Evolutionary conservation across 2,329 filamentous ascomycete genomes (phyloP).

Genomic region (Elsinoe australis): DNA sequence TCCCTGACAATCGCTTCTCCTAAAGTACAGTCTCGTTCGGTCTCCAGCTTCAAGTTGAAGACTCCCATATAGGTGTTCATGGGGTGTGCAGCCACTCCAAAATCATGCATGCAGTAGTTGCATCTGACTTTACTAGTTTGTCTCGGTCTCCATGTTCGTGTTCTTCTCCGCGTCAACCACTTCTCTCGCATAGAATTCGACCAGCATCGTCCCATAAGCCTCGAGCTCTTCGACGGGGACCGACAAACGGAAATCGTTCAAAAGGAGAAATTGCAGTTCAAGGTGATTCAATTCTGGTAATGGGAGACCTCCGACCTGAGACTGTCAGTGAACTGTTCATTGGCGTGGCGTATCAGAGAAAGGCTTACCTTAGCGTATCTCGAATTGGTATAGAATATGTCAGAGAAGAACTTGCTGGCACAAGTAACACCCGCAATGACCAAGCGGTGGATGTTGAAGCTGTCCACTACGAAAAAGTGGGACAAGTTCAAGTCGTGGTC

Average conservation of each 20-base stretch:
- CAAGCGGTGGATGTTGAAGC: conserved; percentile 95
- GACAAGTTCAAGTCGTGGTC: conserved; percentile 44
- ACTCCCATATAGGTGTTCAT: too few relatives aligned
- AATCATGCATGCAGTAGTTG: background rate
- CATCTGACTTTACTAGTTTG: background rate
- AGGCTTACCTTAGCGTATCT: conserved; percentile 87
- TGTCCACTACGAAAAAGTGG: conserved; percentile 89
- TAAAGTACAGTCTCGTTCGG: conserved; percentile 5
- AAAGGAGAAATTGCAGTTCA: conserved; percentile 86
- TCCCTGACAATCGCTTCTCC: conserved; percentile 10
- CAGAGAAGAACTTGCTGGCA: conserved; percentile 97
- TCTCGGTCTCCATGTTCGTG: background rate
- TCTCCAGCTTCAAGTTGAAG: background rate
- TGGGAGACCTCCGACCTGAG: conserved; percentile 84
- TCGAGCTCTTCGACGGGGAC: conserved; percentile 93
- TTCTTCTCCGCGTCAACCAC: conserved; percentile 47
- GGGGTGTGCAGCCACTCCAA: too few relatives aligned
- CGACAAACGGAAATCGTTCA: conserved; percentile 92
- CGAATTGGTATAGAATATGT: conserved; percentile 98
- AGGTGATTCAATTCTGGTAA: conserved; percentile 90
- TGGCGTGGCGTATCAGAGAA: background rate
- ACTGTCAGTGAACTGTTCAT: background rate
- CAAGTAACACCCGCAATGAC: conserved; percentile 97
- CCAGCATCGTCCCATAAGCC: conserved; percentile 95
- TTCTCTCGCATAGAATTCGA: conserved; percentile 94